These are phyloP conservation scores for Hygrophoropsis aurantiaca DNA, from an alignment of 768 basidiomycete genomes.

Conservation along the genomic window DNA sequence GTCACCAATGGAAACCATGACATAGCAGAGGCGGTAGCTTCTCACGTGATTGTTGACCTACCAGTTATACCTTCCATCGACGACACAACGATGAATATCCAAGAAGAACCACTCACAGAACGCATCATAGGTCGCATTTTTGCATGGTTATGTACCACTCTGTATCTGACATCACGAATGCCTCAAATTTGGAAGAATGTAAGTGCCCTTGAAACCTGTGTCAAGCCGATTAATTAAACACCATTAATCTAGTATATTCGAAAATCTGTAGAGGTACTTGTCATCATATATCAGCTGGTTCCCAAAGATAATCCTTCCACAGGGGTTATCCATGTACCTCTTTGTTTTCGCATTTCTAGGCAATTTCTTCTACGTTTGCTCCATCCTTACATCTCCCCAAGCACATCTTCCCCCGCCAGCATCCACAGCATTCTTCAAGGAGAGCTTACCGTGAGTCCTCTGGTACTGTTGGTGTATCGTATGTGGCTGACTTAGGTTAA, in stretches of 20 bases:
- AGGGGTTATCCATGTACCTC: constrained; percentile 92
- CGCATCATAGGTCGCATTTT: constrained; percentile 84
- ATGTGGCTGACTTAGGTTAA: neutral
- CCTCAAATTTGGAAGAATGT: constrained; percentile 99
- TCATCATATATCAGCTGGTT: neutral
- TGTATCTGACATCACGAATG: constrained; percentile 90
- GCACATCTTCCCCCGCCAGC: constrained; percentile 55
- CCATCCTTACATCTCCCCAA: constrained; percentile 78
- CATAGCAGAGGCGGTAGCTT: neutral
- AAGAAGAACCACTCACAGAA: constrained; percentile 38
- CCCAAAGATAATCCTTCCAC: constrained; percentile 8
- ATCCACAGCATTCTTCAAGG: constrained; percentile 67
- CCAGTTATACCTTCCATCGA: constrained; percentile 14
- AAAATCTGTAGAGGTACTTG: constrained; percentile 80
- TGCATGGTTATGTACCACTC: constrained; percentile 91
- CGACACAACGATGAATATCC: constrained; percentile 7
- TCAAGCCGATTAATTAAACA: constrained; percentile 4
- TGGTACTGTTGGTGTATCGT: neutral
- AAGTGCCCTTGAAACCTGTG: constrained; percentile 33
- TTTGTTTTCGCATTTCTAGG: constrained; percentile 94
- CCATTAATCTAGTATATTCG: constrained; percentile 61
- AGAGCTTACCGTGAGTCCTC: constrained; percentile 78
- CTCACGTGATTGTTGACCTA: constrained; percentile 1
- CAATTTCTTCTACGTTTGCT: constrained; percentile 90
- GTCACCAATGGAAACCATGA: constrained; percentile 1